phyloP scores from a whole-genome alignment of 495 filamentous ascomycete genomes.

The Astrothelium macrocarpum region DNA sequence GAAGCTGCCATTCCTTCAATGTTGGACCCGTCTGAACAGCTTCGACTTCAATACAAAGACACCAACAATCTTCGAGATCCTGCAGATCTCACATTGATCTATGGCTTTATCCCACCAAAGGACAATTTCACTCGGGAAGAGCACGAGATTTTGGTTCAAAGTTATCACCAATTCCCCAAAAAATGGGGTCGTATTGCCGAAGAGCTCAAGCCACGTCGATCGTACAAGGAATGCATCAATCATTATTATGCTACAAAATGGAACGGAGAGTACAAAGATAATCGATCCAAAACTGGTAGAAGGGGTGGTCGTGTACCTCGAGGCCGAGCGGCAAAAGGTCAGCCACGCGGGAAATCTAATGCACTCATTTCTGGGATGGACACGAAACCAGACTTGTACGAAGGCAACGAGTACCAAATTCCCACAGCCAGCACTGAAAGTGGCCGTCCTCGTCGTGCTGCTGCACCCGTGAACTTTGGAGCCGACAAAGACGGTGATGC shows the following conservation, averaged over 20 bases:
- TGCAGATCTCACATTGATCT: constrained; percentile 55
- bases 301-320: constrained; percentile 44
- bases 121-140: constrained; percentile 82
- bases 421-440: constrained; percentile 46
- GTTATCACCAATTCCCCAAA: constrained; percentile 75
- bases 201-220: constrained; percentile 51
- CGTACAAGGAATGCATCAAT: constrained; percentile 78
- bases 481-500: constrained; percentile 33
- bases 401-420: constrained; percentile 19
- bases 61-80: constrained; percentile 60
- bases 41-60: constrained; percentile 51
- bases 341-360: constrained; percentile 57
- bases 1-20: constrained; percentile 81
- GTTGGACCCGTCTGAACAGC: constrained; percentile 35
- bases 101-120: constrained; percentile 61
- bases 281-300: constrained; percentile 59
- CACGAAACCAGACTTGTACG: constrained; percentile 39
- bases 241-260: constrained; percentile 96
- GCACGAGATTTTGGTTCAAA: constrained; percentile 63
- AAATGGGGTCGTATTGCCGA: constrained; percentile 86
- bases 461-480: constrained; percentile 58
- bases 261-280: constrained; percentile 75
- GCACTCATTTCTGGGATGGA: constrained; percentile 65
- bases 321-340: constrained; percentile 26
- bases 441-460: constrained; percentile 58